Evolutionary conservation across 139 green algal genomes (phyloP).

Genomic region (Zygnema circumcarinatum): DNA sequence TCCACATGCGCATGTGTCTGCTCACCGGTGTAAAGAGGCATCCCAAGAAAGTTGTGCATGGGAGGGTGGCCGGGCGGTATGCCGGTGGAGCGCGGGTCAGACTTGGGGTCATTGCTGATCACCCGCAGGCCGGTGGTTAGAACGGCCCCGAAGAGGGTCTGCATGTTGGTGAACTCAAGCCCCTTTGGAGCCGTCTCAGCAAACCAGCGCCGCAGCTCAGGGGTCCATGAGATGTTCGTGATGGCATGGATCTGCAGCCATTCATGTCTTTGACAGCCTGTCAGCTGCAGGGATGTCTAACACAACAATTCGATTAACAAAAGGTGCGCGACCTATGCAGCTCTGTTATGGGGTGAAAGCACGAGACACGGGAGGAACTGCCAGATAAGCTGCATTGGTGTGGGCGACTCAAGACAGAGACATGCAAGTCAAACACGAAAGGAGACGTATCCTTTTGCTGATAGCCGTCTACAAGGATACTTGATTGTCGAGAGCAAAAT

Average conservation of each 20-base stretch:
- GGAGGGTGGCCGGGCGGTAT: constrained; percentile 9
- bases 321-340: neutral
- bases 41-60: constrained; percentile 33
- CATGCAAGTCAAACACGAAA: neutral
- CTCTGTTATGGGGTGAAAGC: neutral
- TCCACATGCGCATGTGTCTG: too few relatives aligned
- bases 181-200: neutral
- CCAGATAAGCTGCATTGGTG: neutral
- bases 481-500: too few relatives aligned
- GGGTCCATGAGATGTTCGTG: constrained; percentile 35
- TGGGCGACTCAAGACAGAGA: neutral
- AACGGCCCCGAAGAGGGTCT: constrained; percentile 23
- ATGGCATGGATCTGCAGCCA: constrained; percentile 37
- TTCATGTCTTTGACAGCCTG: neutral
- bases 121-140: constrained; percentile 1
- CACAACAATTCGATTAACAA: neutral
- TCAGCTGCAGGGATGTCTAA: neutral
- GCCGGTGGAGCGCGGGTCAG: constrained; percentile 9
- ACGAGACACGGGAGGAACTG: neutral
- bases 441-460: neutral
- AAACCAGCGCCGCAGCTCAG: constrained; percentile 20
- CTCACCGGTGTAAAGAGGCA: constrained; percentile 37
- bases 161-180: constrained; percentile 29
- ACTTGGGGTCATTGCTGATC: neutral
- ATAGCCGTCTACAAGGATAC: too few relatives aligned